Evolutionary conservation across 768 basidiomycete genomes (phyloP), one percentile per base, ranked within the genome.

Genomic region (Astraeus odoratus): DNA sequence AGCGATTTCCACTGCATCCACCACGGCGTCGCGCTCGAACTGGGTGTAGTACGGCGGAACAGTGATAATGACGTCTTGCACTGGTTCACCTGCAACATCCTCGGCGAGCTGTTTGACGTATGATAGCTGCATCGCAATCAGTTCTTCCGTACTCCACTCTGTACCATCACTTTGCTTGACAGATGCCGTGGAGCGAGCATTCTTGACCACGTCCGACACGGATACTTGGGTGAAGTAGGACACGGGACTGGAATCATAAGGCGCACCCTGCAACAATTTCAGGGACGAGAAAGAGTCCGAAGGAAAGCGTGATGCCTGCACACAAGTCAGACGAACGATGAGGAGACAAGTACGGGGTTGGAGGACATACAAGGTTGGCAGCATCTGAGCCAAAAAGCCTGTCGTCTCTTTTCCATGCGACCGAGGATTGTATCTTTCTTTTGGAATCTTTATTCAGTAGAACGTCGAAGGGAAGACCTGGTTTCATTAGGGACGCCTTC

Each of bases 381-480:
- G 91, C 94, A 63, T 98, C 96, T 23, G 77, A 69, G 5, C 92
- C 92, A 67, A 98, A 95, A 26, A 92, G 65, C 43, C 96, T 71
- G 55, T 97, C 95, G 10, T 81, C 81, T 55, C 81, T 81, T 67
- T 96, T 95, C 87, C 93, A 95, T 8, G 81, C 87, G 0, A 98
- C 91, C 1, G 83, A 78, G 13, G 86, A 81, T 52, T 87, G 84
- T 24, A 96, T 90, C 68, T 98, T 98, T 48, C 96, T 75, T 70
- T 97, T 98, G 23, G 93, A 96, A 62, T 97, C 95, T 62, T 89
- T 89, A 70, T 97, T 96, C 46, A 98, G 72, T 22, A 99, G 74
- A 24, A 99, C 89, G 67, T 99, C 96, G 56, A 99, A 95, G 4
- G 95, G 93, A 25, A 88, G 67, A 36, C 91, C 93, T 1, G 93